Evolutionary conservation across 1,284 basidiomycete species (phyloP), one percentile per base, ranked within the genome.

Genomic region (Mycosarcoma mackinlayi): DNA sequence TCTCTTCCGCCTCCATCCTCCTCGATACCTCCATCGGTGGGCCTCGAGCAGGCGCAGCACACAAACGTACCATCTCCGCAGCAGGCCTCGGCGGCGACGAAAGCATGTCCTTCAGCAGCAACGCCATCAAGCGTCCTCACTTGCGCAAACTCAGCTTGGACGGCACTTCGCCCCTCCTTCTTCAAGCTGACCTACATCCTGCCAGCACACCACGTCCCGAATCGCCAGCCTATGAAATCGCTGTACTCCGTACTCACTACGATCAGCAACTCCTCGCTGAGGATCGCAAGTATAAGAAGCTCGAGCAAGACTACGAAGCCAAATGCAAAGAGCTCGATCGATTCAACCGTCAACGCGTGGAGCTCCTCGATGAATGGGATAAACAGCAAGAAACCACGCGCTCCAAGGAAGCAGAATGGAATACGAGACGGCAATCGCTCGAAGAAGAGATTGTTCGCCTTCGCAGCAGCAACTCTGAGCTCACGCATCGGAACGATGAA

Each of bases 311-410:
- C 38, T 51, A 61, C 41, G 62, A 68, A 27, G 66, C 67, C 19
- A 75, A 75, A 37, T 67, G 65, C 47, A 73, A 72, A 27, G 77
- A 80, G 42, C 46, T 79, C 16, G 77, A 80, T 24, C 58, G 69
- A 21, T 71, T 75, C 51, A 69, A 78, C 38, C 61, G 67, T 18
- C 73, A 79, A 40, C 53, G 76, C n/a, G 66, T 75, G 21, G 77
- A 77, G 39, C 52, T 78, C 31, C 46, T 78, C 18, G 46, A 67
- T 35, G 74, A 79, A 25, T 80, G 78, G 78, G 78, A 80, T 16
- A 54, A 66, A 23, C 58, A 60, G 42, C 72, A 76, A 30, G 75
- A 67, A 14, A 35, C 60, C 25, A 42, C 52, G 4, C 56, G 54
- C 6, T 18, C 63, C 4, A 64, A 69, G 18, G 63, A 77, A 37